Evolutionary conservation across 305 asterid genomes (phyloP).

Genomic region (Solanum chacoense): DNA sequence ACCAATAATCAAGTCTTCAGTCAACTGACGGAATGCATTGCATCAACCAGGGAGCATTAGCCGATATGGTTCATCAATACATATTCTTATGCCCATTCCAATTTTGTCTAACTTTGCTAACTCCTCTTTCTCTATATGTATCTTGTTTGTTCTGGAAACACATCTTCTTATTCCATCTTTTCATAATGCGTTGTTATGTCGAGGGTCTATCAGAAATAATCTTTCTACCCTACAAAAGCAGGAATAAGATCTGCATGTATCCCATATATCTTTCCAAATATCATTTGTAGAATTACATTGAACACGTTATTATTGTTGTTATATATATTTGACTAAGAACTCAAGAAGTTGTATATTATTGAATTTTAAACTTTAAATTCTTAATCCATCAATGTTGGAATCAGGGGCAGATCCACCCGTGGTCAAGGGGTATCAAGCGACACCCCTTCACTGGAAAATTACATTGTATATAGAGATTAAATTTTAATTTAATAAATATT

Average conservation of each 20-base stretch:
- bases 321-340: neutral
- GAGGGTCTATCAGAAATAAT: neutral
- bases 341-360: neutral
- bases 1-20: too few relatives aligned
- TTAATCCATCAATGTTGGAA: neutral
- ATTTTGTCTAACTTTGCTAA: too few relatives aligned
- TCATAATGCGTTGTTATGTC: neutral
- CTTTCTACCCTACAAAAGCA: fast-evolving
- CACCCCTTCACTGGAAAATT: too few relatives aligned
- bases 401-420: too few relatives aligned
- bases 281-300: neutral
- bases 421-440: too few relatives aligned
- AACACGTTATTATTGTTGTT: neutral
- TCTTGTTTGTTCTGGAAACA: too few relatives aligned
- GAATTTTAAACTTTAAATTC: neutral
- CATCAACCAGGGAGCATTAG: neutral
- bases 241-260: neutral
- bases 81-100: neutral
- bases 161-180: neutral
- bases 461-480: too few relatives aligned
- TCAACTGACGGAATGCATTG: neutral
- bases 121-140: too few relatives aligned
- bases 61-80: neutral
- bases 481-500: too few relatives aligned
- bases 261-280: neutral